Evolutionary conservation across 2,329 filamentous ascomycete species (phyloP), one percentile per base, ranked within the genome.

Genomic region (Epichloe sp.): DNA sequence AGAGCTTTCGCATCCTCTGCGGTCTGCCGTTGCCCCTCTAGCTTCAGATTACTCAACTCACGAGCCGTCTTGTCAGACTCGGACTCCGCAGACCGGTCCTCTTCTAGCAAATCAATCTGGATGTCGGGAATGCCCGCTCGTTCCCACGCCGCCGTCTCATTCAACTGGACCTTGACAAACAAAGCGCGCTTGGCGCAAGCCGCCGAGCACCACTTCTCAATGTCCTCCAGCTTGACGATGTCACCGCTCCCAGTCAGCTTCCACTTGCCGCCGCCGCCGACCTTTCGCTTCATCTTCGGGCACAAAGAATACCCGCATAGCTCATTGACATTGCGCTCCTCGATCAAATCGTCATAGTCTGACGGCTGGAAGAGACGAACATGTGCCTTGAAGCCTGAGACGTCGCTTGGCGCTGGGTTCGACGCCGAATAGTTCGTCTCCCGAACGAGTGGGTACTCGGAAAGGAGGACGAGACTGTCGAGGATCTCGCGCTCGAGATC

Each of bases 281-380:
- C 73, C 35, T 74, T 73, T 35, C 76, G 72, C 40, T 81, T 82
- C n/a, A 79, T 74, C 15, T 75, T 76, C 1, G 79, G 69, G 65
- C 93, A 98, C 31, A 97, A 75, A 0, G 79, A 74, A 64, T 96
- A 97, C 1, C 89, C 93, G 68, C 93, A 98, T 19, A 79, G 75
- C 43, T 77, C 79, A 59, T 87, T 83, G 57, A 88, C 85, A 65
- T 95, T 94, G 60, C 93, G 86, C 72, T 98, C 93, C 56, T 85
- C 78, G 54, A 96, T 82, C 47, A 97, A 73, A 56, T 87, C 85
- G 62, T 95, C 88, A 71, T 94, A 95, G 71, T 98, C 91, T 49
- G 78, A 76, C 1, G 90, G 88, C 63, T 91, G 87, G 68, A 96
- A 97, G 43, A 80, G 74, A 10, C 76, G 71, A 23, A 97, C 70